Evolutionary conservation across 352 stramenopile genomes (phyloP).

Genomic region (Globisporangium alternatum): DNA sequence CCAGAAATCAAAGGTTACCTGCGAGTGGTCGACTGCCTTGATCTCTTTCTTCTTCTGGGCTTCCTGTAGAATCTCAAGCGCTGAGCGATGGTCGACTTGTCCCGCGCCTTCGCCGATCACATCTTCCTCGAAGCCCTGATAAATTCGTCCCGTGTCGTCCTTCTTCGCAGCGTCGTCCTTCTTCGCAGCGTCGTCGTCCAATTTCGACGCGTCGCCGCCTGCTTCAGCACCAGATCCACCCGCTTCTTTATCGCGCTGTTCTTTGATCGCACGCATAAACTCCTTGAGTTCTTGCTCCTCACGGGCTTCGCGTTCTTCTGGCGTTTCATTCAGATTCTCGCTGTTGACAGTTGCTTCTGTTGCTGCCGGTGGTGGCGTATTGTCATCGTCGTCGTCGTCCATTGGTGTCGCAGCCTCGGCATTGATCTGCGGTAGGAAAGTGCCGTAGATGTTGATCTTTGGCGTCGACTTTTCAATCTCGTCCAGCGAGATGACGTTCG

Average conservation of each 20-base stretch:
- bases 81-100: conserved; percentile 74
- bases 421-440: conserved; percentile 57
- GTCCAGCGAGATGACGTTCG: conserved; percentile 83
- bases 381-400: conserved; percentile 10
- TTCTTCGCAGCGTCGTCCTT: conserved; percentile 53
- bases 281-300: conserved; percentile 82
- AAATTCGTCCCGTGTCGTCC: conserved; percentile 71
- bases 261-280: conserved; percentile 83
- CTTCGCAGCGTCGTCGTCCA: conserved; percentile 25
- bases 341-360: not conserved
- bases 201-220: conserved; percentile 7
- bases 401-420: conserved; percentile 16
- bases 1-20: conserved; percentile 21
- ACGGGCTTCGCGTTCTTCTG: conserved; percentile 62
- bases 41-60: conserved; percentile 92
- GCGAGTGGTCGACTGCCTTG: conserved; percentile 95
- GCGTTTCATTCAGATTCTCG: conserved; percentile 44
- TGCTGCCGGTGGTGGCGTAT: not conserved
- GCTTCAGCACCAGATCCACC: not conserved
- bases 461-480: conserved; percentile 66
- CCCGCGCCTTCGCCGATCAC: conserved; percentile 76
- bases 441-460: conserved; percentile 86
- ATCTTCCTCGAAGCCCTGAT: conserved; percentile 85
- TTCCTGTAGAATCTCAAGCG: conserved; percentile 90
- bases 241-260: conserved; percentile 63